Base-by-base conservation (phyloP, 2,329 filamentous ascomycete genomes). In the Colletotrichum paranaense region DNA sequence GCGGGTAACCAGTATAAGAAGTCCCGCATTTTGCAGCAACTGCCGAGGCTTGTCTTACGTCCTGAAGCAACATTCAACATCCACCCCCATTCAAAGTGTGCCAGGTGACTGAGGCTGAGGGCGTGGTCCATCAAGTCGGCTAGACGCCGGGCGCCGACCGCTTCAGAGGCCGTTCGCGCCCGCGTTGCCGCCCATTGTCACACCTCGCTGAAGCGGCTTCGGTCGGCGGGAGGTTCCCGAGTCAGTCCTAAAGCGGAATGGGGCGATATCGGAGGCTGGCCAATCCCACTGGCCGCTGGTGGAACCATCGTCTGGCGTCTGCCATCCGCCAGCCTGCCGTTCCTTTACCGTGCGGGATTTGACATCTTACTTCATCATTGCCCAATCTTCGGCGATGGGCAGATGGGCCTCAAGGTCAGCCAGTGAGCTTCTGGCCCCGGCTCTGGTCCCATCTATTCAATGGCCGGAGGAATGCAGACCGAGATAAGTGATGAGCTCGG, bases 381-480 rank as follows among this genome's bases (percentile, higher is more conserved):
- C 66, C 22, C 56, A 53, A 22, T 57, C 8, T 55, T 65, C 60
- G 46, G 16, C 38, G 59, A 65, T 66, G 49, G 56, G 62, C 46
- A 62, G 38, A n/a, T 30, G 24, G 24, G 24, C 6, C 14, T 32
- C 38, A 28, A 35, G 42, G 12, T 12, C 56, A 62, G 56, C 60
- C 71, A 71, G 59, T 57, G 28, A 66, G 26, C 32, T 30, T 56
- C 28, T 35, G 14, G 55, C 16, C 24, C 46, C 49, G 28, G 52
- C n/a, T 7, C 67, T 63, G 55, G 67, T 35, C 67, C 67, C 35
- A 65, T 60, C 35, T 32, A 32, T n/a, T 62, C 59, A 73, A 62
- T 71, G 71, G 62, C 60, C 67, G 71, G 71, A 71, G 62, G 49
- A 73, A 66, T 71, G 56, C 62, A 73, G 56, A 71, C 71, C 71